Evolutionary conservation across 2,329 filamentous ascomycete genomes (phyloP), one percentile per base, ranked within the genome.

Genomic region (Arthrobotrys sphaeroides): DNA sequence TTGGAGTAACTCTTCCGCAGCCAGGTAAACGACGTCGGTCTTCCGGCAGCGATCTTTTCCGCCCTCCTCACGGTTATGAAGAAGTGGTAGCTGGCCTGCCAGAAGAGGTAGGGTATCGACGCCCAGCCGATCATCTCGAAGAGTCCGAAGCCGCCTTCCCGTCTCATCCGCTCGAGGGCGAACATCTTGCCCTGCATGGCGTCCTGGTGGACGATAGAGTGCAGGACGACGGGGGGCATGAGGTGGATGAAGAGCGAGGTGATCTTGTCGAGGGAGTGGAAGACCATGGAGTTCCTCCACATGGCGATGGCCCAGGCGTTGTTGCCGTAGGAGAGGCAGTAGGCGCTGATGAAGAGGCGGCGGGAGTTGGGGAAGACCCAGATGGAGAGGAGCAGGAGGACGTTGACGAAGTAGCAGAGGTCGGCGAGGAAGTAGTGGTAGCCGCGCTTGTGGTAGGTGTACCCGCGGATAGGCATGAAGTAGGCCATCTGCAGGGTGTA

Each of bases 191-290:
- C 70, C 42, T 74, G 36, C 70, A 74, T 74, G 31, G 62, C 43
- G 22, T 93, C 86, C 18, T 98, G 86, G 82, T 99, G 95, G 13
- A 97, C 91, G 12, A 99, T 86, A 81, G 93, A 96, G 83, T 99
- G 95, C 10, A 99, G 87, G 0, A 94, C 92, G 4, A 91, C 94
- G 78, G 94, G 97, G 0, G 95, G 95, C 94, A 99, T 99, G 80
- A 99, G 96, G 83, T 99, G 95, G 79, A 99, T 97, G 84, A 99
- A 99, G n/a, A 99, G 87, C 81, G 92, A 95, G 10, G 94, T 96
- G 76, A 98, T 93, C 83, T 99, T 99, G 86, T 99, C 95, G 83
- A 99, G 90, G 81, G 93, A 96, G 85, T 99, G 95, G 83, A 99
- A 99, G 51, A 99, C 95, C 81, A 99, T 88, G 31, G 94, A 97